These are phyloP conservation scores for Fonsecaea nubica DNA, from an alignment of 2,329 filamentous ascomycete species.

Conservation along the genomic window DNA sequence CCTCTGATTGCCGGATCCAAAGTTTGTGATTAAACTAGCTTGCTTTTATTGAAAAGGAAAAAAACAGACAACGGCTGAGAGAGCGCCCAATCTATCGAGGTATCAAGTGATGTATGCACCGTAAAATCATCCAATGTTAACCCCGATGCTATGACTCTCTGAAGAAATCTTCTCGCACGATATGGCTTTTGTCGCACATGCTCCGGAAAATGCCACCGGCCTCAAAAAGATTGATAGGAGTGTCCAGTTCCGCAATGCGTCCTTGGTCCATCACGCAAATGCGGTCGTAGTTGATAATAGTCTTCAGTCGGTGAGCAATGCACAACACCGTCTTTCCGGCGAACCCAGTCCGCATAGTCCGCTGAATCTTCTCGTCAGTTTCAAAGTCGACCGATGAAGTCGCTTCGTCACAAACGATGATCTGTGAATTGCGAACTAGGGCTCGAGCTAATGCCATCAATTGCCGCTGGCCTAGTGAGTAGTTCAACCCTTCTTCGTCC, in stretches of 20 bases:
- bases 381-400: constrained; percentile 94
- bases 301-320: constrained; percentile 89
- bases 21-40: neutral
- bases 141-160: constrained; percentile 23
- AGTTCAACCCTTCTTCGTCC: constrained; percentile 94
- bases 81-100: neutral
- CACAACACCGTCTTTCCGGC: constrained; percentile 85
- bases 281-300: constrained; percentile 91
- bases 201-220: constrained; percentile 78
- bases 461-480: constrained; percentile 92
- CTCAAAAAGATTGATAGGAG: constrained; percentile 75
- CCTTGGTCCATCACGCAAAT: constrained; percentile 97
- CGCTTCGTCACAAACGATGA: constrained; percentile 97
- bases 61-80: neutral
- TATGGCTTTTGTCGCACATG: constrained; percentile 90
- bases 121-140: neutral
- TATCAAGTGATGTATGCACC: neutral
- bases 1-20: neutral
- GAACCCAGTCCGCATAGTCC: constrained; percentile 84
- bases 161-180: constrained; percentile 56
- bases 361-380: constrained; percentile 93
- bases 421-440: constrained; percentile 82
- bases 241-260: constrained; percentile 82
- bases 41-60: neutral
- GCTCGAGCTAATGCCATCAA: constrained; percentile 93